phyloP scores from a whole-genome alignment of 495 filamentous ascomycete genomes.

The Penicillium paxilli region DNA sequence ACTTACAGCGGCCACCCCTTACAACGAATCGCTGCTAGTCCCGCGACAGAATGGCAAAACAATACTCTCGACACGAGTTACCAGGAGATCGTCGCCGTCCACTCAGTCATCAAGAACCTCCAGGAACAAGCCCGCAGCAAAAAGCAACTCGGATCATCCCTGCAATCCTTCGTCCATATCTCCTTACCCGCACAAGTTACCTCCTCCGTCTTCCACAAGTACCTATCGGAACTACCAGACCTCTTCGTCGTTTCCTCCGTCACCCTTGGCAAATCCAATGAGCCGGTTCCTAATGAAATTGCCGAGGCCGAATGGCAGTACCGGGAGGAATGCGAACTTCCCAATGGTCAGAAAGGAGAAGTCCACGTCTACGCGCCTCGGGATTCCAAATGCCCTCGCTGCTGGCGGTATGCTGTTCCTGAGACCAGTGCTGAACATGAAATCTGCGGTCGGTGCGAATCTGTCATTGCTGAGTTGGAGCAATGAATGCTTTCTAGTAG shows the following conservation, averaged over 20 bases:
- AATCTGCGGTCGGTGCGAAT: constrained; percentile 58
- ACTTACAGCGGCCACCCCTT: constrained; percentile 46
- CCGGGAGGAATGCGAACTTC: constrained; percentile 51
- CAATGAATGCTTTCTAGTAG: constrained; percentile 1
- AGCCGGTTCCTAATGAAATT: constrained; percentile 24
- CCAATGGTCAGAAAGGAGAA: constrained; percentile 38
- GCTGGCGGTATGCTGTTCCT: constrained; percentile 79
- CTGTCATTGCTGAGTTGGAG: constrained; percentile 55
- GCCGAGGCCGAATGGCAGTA: constrained; percentile 54
- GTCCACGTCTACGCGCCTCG: constrained; percentile 68
- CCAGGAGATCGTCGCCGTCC: constrained; percentile 54
- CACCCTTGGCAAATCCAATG: constrained; percentile 39
- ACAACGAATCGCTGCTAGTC: constrained; percentile 31
- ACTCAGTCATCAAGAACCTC: constrained; percentile 64
- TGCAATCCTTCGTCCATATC: constrained; percentile 67
- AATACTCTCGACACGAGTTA: constrained; percentile 49
- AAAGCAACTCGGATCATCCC: constrained; percentile 70
- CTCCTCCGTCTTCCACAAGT: constrained; percentile 49
- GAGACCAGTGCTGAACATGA: constrained; percentile 62
- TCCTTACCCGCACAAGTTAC: constrained; percentile 20
- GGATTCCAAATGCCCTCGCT: constrained; percentile 75
- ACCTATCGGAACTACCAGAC: constrained; percentile 62
- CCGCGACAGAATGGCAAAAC: constrained; percentile 39
- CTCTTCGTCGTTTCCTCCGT: constrained; percentile 80
- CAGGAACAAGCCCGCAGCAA: constrained; percentile 65